Conservation (phyloP, 2,329 filamentous ascomycete species). For the Verticillium nonalfalfae region DNA sequence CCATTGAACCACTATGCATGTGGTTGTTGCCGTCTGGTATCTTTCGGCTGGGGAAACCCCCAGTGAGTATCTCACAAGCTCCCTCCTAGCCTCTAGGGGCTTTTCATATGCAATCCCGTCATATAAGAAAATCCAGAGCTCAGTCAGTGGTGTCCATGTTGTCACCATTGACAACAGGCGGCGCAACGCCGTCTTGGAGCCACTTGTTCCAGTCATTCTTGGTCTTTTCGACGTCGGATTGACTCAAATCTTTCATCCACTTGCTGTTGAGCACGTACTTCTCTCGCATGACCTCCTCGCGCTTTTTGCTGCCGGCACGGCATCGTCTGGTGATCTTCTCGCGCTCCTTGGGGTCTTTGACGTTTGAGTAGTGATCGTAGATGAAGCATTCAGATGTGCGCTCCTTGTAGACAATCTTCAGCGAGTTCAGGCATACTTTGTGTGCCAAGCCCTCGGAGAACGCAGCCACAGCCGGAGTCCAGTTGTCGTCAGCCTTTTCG, state of each 20-base stretch:
- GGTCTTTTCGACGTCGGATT: conserved; percentile 67
- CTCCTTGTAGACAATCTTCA: conserved; percentile 72
- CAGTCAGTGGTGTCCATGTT: conserved; percentile 15
- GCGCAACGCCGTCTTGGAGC: conserved; percentile 41
- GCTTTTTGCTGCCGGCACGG: conserved; percentile 51
- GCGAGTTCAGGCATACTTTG: conserved; percentile 70
- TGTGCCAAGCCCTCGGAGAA: conserved; percentile 64
- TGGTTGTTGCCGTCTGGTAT: background rate
- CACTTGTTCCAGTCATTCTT: conserved; percentile 59
- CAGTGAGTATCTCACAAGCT: background rate
- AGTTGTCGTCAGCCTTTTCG: conserved; percentile 56
- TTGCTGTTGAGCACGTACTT: conserved; percentile 78
- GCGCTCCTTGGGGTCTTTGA: conserved; percentile 58
- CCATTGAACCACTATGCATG: background rate
- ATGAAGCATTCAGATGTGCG: conserved; percentile 65
- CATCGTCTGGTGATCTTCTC: conserved; percentile 42
- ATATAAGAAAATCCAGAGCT: background rate
- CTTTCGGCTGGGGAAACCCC: background rate
- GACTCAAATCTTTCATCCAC: conserved; percentile 73
- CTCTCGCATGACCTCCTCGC: conserved; percentile 65
- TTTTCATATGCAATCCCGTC: background rate
- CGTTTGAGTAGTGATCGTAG: conserved; percentile 57
- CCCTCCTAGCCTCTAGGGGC: background rate
- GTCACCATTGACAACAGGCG: conserved; percentile 21
- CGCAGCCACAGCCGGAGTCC: conserved; percentile 52